These are phyloP conservation scores for Diaporthe aspalathi DNA, from an alignment of 2,329 filamentous ascomycete species.

Conservation along the genomic window DNA sequence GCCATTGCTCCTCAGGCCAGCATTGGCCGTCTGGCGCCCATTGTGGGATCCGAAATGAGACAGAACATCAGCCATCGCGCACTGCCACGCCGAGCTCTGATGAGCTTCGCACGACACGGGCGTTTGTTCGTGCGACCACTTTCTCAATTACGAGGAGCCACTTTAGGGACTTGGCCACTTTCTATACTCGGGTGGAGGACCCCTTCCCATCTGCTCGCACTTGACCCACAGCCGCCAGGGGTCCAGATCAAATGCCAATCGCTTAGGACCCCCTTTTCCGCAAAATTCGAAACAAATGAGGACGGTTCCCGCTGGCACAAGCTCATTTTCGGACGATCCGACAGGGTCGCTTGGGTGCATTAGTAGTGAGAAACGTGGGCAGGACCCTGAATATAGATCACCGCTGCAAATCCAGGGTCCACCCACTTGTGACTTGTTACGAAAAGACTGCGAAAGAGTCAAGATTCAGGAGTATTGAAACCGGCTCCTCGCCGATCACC, in stretches of 20 bases:
- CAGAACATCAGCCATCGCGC: conserved; percentile 20
- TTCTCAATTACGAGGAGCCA: conserved; percentile 24
- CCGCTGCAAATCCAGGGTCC: conserved; percentile 12
- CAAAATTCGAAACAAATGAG: conserved; percentile 25
- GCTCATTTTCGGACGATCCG: conserved; percentile 24
- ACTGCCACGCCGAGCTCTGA: conserved; percentile 4
- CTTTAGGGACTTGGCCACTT: not conserved
- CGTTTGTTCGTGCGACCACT: conserved; percentile 11
- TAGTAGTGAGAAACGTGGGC: conserved; percentile 16
- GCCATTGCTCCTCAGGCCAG: not conserved
- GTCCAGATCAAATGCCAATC: conserved; percentile 16
- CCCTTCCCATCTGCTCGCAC: conserved; percentile 1
- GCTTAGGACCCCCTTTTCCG: conserved; percentile 9
- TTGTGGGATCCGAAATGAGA: conserved; percentile 29
- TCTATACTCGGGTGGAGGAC: not conserved
- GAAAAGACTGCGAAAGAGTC: conserved; percentile 13
- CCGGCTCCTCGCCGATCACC: conserved; percentile 21
- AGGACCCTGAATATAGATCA: conserved; percentile 22
- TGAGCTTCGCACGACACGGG: conserved; percentile 10
- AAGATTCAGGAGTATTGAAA: conserved; percentile 27
- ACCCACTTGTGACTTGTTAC: conserved; percentile 29
- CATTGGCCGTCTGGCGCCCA: not conserved
- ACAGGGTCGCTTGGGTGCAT: conserved; percentile 13
- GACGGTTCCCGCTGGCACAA: conserved; percentile 16
- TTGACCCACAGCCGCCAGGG: conserved; percentile 3